Conservation (phyloP, 2,329 filamentous ascomycete species). For the Cytospora leucostoma region DNA sequence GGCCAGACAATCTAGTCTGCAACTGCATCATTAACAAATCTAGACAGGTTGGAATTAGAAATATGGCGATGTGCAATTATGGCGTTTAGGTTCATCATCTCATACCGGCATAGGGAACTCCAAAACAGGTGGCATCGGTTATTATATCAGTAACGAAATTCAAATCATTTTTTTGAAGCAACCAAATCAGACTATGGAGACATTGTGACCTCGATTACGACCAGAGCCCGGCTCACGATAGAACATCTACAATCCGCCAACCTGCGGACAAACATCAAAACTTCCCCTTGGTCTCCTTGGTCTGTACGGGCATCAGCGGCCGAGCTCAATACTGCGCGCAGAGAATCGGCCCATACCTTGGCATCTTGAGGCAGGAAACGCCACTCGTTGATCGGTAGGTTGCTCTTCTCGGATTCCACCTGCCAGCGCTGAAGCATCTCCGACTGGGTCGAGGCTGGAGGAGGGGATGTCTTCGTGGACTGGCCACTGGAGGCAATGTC, state of each 20-base stretch:
- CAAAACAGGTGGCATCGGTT: constrained; percentile 15
- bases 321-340: neutral
- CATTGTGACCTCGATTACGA: constrained; percentile 17
- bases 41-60: constrained; percentile 3
- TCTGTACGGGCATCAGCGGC: constrained; percentile 12
- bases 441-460: constrained; percentile 3
- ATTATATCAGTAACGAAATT: constrained; percentile 1
- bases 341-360: constrained; percentile 1
- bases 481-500: neutral
- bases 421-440: constrained; percentile 27
- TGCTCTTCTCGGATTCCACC: constrained; percentile 10
- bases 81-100: constrained; percentile 27
- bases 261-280: neutral
- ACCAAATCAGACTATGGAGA: constrained; percentile 9
- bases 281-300: constrained; percentile 7
- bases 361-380: neutral
- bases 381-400: constrained; percentile 20
- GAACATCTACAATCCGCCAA: constrained; percentile 4
- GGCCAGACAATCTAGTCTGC: constrained; percentile 36
- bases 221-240: constrained; percentile 3
- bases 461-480: neutral
- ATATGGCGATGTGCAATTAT: neutral
- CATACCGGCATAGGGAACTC: constrained; percentile 20
- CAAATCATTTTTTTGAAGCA: constrained; percentile 5
- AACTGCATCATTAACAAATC: constrained; percentile 1